phyloP scores from a whole-genome alignment of 768 basidiomycete genomes.

The Peribolospora kevripleyi region DNA sequence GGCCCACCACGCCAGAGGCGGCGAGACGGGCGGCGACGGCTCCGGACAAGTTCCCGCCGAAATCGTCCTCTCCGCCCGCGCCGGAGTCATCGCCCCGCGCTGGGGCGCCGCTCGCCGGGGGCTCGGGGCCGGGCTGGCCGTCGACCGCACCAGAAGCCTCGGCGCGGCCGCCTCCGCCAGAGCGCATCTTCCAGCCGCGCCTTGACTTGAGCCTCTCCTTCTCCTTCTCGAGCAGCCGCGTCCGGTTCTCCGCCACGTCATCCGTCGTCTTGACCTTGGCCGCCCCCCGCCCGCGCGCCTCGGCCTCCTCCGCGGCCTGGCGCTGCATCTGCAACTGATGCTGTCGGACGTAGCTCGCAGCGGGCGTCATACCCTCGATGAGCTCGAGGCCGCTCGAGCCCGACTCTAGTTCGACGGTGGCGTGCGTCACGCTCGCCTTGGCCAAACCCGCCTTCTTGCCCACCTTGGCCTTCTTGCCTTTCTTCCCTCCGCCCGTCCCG shows the following conservation, averaged over 20 bases:
- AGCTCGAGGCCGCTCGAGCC: conserved; percentile 17
- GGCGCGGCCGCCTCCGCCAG: neutral
- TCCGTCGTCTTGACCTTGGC: conserved; percentile 20
- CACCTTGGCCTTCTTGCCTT: conserved; percentile 18
- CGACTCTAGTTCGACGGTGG: conserved; percentile 61
- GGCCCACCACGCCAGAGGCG: neutral
- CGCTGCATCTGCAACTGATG: conserved; percentile 17
- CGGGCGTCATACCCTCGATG: conserved; percentile 34
- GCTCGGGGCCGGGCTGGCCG: neutral
- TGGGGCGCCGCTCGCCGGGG: neutral
- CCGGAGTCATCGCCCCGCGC: neutral
- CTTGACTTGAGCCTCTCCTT: conserved; percentile 10
- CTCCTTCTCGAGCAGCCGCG: conserved; percentile 10
- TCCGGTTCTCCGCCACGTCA: conserved; percentile 11
- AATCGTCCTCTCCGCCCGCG: neutral
- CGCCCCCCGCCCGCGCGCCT: conserved; percentile 28
- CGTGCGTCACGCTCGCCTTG: conserved; percentile 51
- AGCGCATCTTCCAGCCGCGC: conserved; percentile 5
- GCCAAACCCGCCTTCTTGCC: conserved; percentile 43
- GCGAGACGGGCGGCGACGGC: conserved; percentile 10
- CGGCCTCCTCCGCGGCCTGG: conserved; percentile 15
- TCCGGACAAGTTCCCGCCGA: conserved; percentile 1
- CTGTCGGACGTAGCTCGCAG: conserved; percentile 24
- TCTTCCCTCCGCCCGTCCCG: conserved; percentile 1
- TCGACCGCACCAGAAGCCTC: conserved; percentile 1